A percentile compares a stretch with the other conserved stretches of the same genome.
Conservation (phyloP, 148 eudicot species). For the Nyssa sinensis region DNA sequence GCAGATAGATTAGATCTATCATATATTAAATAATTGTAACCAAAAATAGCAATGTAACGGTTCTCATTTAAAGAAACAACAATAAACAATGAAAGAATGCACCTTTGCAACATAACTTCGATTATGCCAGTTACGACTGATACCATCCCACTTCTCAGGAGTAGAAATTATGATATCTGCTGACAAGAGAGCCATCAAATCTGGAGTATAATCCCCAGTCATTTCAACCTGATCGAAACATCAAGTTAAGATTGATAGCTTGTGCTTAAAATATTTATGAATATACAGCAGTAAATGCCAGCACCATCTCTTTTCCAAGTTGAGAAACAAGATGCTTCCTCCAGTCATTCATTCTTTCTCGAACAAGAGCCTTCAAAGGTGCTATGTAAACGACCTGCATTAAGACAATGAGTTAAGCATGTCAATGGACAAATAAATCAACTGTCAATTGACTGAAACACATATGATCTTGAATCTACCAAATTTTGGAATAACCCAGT, state of each 20-base stretch:
- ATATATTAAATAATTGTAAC: background rate
- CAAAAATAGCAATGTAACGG: conserved; percentile 1
- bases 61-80: background rate
- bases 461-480: background rate
- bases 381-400: conserved; percentile 93
- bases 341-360: conserved; percentile 98
- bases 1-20: background rate
- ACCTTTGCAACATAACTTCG: conserved; percentile 96
- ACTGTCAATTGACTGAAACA: background rate
- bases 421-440: conserved; percentile 9
- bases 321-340: conserved; percentile 75
- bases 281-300: conserved; percentile 12
- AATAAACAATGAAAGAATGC: background rate
- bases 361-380: conserved; percentile 94
- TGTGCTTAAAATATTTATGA: background rate
- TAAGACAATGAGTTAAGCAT: background rate
- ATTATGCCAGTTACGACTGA: conserved; percentile 97
- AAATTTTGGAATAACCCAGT: background rate
- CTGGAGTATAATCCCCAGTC: conserved; percentile 98
- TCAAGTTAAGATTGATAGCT: conserved; percentile 5
- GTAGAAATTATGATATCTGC: conserved; percentile 97
- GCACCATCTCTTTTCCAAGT: conserved; percentile 92
- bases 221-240: conserved; percentile 77
- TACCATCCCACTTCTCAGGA: conserved; percentile 99
- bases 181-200: conserved; percentile 81